phyloP scores from a whole-genome alignment of 345 rosid genomes.

The Geranium rotundifolium region DNA sequence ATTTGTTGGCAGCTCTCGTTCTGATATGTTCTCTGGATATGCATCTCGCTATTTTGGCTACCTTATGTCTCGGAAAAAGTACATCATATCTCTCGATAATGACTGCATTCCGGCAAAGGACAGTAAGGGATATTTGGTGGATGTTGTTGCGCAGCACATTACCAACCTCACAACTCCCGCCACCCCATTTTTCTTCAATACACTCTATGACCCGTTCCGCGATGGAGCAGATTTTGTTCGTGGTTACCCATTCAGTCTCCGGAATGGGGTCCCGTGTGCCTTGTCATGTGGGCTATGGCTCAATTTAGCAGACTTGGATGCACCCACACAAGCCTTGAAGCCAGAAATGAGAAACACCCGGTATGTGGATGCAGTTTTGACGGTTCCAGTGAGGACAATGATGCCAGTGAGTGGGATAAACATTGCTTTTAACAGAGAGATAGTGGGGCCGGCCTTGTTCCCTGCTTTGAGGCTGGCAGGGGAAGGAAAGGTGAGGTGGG shows the following conservation, averaged over 20 bases:
- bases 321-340: conserved; percentile 94
- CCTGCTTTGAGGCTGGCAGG: conserved; percentile 67
- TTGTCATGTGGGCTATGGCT: conserved; percentile 95
- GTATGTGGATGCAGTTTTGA: conserved; percentile 80
- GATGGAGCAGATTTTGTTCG: conserved; percentile 94
- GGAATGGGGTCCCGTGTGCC: conserved; percentile 71
- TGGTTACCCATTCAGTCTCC: conserved; percentile 88
- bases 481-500: conserved; percentile 92
- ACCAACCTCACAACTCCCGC: conserved; percentile 65
- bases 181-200: conserved; percentile 92
- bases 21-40: conserved; percentile 66
- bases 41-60: conserved; percentile 88
- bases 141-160: conserved; percentile 74
- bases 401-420: conserved; percentile 85
- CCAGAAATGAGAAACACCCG: conserved; percentile 53
- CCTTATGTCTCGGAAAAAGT: conserved; percentile 71
- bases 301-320: conserved; percentile 81
- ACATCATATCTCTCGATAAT: conserved; percentile 69
- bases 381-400: conserved; percentile 56
- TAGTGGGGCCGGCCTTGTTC: conserved; percentile 62
- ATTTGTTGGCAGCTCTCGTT: conserved; percentile 42
- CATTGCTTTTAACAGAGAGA: conserved; percentile 71
- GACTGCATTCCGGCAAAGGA: conserved; percentile 85
- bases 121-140: conserved; percentile 44
- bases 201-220: conserved; percentile 73